A percentile compares a stretch with the other conserved stretches of the same genome.
These are phyloP conservation scores for Brassica incana DNA, from an alignment of 345 rosid species.

Conservation along the genomic window DNA sequence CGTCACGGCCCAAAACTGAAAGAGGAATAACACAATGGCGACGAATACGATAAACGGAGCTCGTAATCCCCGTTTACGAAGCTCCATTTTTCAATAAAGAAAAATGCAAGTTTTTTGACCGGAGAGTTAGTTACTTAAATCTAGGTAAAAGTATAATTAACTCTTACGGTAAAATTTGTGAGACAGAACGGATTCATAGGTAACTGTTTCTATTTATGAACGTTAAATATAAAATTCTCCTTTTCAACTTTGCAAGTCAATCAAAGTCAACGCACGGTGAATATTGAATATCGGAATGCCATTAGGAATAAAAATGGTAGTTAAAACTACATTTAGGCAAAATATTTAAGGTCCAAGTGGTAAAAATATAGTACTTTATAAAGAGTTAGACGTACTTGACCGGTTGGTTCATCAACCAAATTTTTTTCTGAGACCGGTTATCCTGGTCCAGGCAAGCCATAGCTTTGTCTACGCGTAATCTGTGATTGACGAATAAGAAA, in stretches of 20 bases:
- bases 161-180: conserved; percentile 6
- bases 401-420: not conserved
- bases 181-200: conserved; percentile 28
- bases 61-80: conserved; percentile 17
- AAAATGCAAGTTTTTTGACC: not conserved
- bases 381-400: not conserved
- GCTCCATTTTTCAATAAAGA: conserved; percentile 27
- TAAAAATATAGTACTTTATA: not conserved
- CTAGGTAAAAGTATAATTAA: conserved; percentile 20
- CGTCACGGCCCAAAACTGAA: conserved; percentile 20
- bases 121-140: conserved; percentile 26
- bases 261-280: conserved; percentile 13
- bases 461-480: not conserved
- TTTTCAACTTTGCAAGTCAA: not conserved
- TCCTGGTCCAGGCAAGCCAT: conserved; percentile 8
- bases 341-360: not conserved
- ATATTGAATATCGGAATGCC: conserved; percentile 21
- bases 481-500: not conserved
- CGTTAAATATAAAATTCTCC: not conserved
- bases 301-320: not conserved
- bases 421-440: not conserved
- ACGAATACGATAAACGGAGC: conserved; percentile 23
- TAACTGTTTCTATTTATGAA: conserved; percentile 25
- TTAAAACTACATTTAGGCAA: not conserved
- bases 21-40: conserved; percentile 9